phyloP scores from a whole-genome alignment of 192 early-diverging fungal species.

The Coemansia sp. region DNA sequence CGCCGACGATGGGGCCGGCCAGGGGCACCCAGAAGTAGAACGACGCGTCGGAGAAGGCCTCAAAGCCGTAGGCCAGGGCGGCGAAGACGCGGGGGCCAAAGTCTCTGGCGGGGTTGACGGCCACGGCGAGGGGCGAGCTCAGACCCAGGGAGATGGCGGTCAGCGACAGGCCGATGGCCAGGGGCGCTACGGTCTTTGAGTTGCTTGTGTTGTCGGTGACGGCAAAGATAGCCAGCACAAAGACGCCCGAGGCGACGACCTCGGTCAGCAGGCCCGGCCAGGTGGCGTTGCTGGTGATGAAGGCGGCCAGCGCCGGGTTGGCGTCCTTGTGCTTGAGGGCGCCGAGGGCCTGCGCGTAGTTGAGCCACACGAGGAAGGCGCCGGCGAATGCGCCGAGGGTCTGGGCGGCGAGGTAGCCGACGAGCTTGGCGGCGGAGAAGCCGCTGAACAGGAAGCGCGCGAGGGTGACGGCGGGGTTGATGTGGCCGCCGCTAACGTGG shows the following conservation, averaged over 20 bases:
- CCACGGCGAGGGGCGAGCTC: conserved; percentile 54
- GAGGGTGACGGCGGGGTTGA: conserved; percentile 51
- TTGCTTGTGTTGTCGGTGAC: conserved; percentile 54
- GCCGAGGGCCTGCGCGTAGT: conserved; percentile 21
- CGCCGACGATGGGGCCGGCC: conserved; percentile 58
- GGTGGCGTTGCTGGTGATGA: conserved; percentile 20
- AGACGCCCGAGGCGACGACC: conserved; percentile 56
- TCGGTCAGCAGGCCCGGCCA: conserved; percentile 46
- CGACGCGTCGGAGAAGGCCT: conserved; percentile 55
- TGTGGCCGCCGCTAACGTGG: conserved; percentile 45
- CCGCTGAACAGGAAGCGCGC: conserved; percentile 37
- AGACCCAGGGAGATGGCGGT: conserved; percentile 52
- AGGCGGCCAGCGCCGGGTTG: conserved; percentile 28
- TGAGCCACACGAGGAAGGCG: conserved; percentile 41
- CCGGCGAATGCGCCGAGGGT: conserved; percentile 48
- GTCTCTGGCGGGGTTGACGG: conserved; percentile 71
- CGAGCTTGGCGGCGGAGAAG: conserved; percentile 27
- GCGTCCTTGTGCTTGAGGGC: conserved; percentile 22
- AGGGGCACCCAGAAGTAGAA: conserved; percentile 71
- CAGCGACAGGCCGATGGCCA: conserved; percentile 57
- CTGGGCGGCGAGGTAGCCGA: conserved; percentile 47
- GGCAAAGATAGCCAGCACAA: conserved; percentile 57
- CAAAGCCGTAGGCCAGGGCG: conserved; percentile 56
- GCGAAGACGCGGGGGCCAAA: conserved; percentile 70
- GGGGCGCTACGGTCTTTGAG: conserved; percentile 42